Evolutionary conservation across 1,284 basidiomycete genomes (phyloP).

Genomic region (Phenoliferia sp.): DNA sequence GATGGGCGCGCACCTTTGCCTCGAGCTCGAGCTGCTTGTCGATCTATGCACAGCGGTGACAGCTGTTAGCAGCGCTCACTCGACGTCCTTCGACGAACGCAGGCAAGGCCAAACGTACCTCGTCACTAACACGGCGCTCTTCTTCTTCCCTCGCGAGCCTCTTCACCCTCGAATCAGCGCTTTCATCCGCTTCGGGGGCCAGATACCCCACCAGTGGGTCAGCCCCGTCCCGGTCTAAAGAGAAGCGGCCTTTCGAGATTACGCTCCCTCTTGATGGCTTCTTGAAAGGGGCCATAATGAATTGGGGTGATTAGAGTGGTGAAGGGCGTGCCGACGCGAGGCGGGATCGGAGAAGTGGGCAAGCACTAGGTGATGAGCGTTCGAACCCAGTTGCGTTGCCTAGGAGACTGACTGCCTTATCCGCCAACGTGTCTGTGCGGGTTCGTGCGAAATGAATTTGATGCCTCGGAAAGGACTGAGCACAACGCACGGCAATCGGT

Average conservation of each 20-base stretch:
- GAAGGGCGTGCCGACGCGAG: no score
- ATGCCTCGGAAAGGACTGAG: no score
- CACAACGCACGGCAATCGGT: no score
- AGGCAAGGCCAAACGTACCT: background rate
- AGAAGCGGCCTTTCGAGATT: background rate
- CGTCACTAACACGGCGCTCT: background rate
- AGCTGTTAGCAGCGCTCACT: background rate
- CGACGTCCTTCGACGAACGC: no score
- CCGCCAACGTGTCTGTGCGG: no score
- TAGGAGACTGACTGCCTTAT: no score
- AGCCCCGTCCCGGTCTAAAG: background rate
- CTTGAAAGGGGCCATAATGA: background rate
- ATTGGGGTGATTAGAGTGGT: no score
- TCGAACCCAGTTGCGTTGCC: no score
- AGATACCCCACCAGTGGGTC: background rate
- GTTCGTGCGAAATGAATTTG: no score
- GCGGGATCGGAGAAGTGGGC: no score
- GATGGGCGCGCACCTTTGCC: background rate
- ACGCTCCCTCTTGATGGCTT: background rate
- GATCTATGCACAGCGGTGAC: no score
- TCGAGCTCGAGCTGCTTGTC: conserved; percentile 2
- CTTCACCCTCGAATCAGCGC: background rate
- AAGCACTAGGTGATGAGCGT: no score
- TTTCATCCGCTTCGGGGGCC: background rate
- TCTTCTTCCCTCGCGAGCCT: background rate